These are phyloP conservation scores for Cryomyces minteri DNA, from an alignment of 495 filamentous ascomycete species.

Conservation along the genomic window DNA sequence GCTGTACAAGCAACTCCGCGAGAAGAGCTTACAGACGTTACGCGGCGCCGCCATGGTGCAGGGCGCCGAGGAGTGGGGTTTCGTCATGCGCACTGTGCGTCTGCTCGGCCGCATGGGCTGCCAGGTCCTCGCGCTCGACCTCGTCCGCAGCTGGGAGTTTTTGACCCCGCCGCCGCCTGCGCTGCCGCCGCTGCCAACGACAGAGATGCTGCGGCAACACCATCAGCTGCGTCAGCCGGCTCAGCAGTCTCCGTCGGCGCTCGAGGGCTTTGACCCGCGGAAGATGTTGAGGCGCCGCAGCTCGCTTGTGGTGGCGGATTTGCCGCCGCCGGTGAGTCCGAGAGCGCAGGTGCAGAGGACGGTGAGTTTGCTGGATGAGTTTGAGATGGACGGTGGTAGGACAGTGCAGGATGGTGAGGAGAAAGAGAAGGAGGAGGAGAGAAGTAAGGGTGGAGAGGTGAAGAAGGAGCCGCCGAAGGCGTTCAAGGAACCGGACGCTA, in stretches of 20 bases:
- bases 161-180: slow-evolving; percentile 7
- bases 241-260: slow-evolving; percentile 4
- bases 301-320: slow-evolving; percentile 65
- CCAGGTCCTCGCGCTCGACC: slow-evolving; percentile 74
- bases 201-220: no score
- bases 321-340: slow-evolving; percentile 27
- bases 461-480: slow-evolving; percentile 51
- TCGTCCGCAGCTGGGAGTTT: slow-evolving; percentile 74
- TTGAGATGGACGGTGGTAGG: slow-evolving; percentile 9
- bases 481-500: slow-evolving; percentile 77
- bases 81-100: slow-evolving; percentile 73
- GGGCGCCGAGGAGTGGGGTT: slow-evolving; percentile 66
- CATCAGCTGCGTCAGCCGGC: background rate
- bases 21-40: slow-evolving; percentile 70
- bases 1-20: slow-evolving; percentile 72
- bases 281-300: slow-evolving; percentile 52
- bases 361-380: background rate
- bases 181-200: background rate
- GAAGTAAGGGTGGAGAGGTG: slow-evolving; percentile 19
- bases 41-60: slow-evolving; percentile 70
- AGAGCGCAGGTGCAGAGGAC: background rate
- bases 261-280: slow-evolving; percentile 34
- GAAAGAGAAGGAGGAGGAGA: slow-evolving; percentile 22
- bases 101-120: slow-evolving; percentile 93
- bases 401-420: slow-evolving; percentile 8